A percentile compares a stretch with the other conserved stretches of the same genome.
These are phyloP conservation scores for Strobilomyces dryophilus DNA, from an alignment of 768 basidiomycete genomes.

Conservation along the genomic window DNA sequence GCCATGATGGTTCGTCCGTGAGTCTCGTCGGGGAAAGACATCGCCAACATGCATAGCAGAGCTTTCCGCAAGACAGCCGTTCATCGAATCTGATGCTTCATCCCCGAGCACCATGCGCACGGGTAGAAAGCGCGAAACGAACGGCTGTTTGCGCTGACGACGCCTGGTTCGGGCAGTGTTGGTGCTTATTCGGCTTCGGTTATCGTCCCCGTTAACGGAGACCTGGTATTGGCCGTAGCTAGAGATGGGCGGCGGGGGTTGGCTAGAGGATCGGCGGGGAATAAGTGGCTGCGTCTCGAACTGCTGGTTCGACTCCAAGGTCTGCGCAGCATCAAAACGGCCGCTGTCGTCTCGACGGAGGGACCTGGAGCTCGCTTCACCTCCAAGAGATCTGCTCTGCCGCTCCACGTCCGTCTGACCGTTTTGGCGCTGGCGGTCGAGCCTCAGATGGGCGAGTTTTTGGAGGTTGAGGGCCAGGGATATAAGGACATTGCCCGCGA, in stretches of 20 bases:
- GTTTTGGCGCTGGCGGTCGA: constrained; percentile 40
- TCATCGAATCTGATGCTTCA: constrained; percentile 3
- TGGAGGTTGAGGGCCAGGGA: constrained; percentile 89
- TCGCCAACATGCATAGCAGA: constrained; percentile 38
- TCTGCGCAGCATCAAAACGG: constrained; percentile 4
- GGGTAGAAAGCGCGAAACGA: constrained; percentile 36
- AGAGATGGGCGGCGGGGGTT: constrained; percentile 18
- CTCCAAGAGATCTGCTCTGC: constrained; percentile 7
- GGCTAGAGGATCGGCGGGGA: constrained; percentile 21
- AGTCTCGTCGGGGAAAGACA: constrained; percentile 25
- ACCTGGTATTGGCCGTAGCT: constrained; percentile 7
- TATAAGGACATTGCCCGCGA: constrained; percentile 84
- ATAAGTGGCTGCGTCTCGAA: constrained; percentile 30
- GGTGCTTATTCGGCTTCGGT: constrained; percentile 27
- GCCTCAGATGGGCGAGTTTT: constrained; percentile 81
- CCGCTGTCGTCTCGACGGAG: neutral
- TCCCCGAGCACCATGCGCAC: constrained; percentile 15
- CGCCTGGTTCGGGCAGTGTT: constrained; percentile 16
- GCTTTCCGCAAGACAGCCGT: neutral
- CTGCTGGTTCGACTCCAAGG: constrained; percentile 4
- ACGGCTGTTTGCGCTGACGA: constrained; percentile 26
- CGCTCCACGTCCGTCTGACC: constrained; percentile 8
- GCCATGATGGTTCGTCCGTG: constrained; percentile 2
- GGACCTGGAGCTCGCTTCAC: neutral
- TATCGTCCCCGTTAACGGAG: constrained; percentile 19